Conservation (phyloP, 2,329 filamentous ascomycete species). For the Cytospora chrysosperma region DNA sequence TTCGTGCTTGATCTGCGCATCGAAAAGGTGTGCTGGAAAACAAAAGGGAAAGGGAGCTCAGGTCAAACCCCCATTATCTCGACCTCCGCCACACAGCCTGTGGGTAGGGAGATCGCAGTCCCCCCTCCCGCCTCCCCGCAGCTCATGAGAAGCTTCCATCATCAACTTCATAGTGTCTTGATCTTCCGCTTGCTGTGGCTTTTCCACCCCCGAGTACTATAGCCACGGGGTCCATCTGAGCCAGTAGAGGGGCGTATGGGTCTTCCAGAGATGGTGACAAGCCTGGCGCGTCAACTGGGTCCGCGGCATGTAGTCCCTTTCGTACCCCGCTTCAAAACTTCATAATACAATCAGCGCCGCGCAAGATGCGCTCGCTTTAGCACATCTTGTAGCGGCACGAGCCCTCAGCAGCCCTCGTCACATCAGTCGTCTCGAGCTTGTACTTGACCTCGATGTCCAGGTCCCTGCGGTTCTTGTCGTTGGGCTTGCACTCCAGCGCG, state of each 20-base stretch:
- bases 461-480: constrained; percentile 90
- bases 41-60: not conserved
- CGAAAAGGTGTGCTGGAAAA: not conserved
- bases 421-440: constrained; percentile 73
- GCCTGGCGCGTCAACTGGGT: not conserved
- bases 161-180: not conserved
- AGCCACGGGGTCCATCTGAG: not conserved
- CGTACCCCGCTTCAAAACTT: not conserved
- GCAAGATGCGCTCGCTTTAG: constrained; percentile 36
- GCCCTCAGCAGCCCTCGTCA: constrained; percentile 66
- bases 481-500: constrained; percentile 78
- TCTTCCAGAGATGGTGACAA: not conserved
- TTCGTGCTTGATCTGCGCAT: not conserved
- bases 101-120: not conserved
- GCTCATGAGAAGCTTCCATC: not conserved
- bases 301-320: not conserved
- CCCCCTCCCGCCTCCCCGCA: not conserved
- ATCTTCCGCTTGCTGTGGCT: not conserved
- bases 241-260: not conserved
- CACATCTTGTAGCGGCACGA: constrained; percentile 79
- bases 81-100: not conserved
- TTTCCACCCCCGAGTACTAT: not conserved
- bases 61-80: not conserved
- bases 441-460: constrained; percentile 89
- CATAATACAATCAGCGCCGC: not conserved